Evolutionary conservation across 352 stramenopile species (phyloP), one percentile per base, ranked within the genome.

Genomic region (Phytophthora lateralis): DNA sequence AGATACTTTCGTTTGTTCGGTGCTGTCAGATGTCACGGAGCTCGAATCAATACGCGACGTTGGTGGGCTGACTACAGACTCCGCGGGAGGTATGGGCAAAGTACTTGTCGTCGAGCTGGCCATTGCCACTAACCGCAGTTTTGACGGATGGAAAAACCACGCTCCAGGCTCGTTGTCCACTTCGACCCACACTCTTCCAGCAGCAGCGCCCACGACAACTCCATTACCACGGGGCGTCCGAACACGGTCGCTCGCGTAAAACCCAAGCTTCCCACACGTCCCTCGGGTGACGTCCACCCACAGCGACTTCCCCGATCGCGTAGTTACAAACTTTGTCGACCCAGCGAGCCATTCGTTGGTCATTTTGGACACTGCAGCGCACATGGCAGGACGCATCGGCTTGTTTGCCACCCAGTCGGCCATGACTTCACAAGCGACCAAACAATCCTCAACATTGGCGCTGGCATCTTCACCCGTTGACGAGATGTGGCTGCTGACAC

Each of bases 71-170:
- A 4, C 11, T 24, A 12, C 11, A 27, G 39, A 47, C 0, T 32
- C 29, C 21, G n/a, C 2, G 8, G 32, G 39, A 53, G 63, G 52
- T 43, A 6, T 43, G 2, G 49, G 44, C 39, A 55, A 47, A 14
- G 57, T 3, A 32, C 1, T 56, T 11, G 38, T 50, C 14, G 37
- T 43, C 30, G 43, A 27, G 20, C 6, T 58, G 10, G 54, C 21
- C 18, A 80, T 45, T 30, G 68, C 64, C 42, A 89, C n/a, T 3
- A 71, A 60, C 1, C 78, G 73, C 14, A 95, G 29, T 30, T 88
- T 85, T 9, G 74, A 89, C 26, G 82, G 78, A 55, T 95, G 78
- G 44, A 91, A 84, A 48, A 90, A 92, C 90, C 90, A 97, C 18
- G 74, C 75, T 21, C 89, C 87, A 12, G 71, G 18, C 17, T 96